Percentiles rank a stretch among this genome's conserved stretches.
These are phyloP conservation scores for Heterobasidion annosum DNA, from an alignment of 1,284 basidiomycete genomes.

Conservation along the genomic window DNA sequence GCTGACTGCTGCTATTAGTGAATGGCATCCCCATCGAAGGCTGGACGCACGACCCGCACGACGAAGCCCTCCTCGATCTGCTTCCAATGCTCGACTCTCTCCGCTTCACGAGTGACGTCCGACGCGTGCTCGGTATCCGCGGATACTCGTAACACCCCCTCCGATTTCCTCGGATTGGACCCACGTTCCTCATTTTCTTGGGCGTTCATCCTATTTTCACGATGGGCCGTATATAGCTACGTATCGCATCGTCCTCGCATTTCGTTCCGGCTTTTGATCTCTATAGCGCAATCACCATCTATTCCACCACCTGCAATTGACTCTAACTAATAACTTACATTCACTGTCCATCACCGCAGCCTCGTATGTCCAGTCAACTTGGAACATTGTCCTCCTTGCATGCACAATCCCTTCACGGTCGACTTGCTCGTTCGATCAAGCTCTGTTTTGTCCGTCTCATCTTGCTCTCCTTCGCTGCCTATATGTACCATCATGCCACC, in stretches of 20 bases:
- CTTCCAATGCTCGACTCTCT: slow-evolving; percentile 93
- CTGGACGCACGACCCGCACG: slow-evolving; percentile 95
- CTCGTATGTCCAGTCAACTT: not conserved
- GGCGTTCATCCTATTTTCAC: not conserved
- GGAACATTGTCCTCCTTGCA: not conserved
- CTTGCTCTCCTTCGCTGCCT: not conserved
- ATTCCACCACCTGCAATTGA: not conserved
- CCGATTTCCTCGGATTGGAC: not conserved
- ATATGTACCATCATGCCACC: not conserved
- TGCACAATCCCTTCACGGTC: not conserved
- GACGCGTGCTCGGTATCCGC: slow-evolving; percentile 84
- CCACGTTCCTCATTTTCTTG: not conserved
- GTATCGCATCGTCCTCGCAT: not conserved
- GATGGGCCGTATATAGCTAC: not conserved
- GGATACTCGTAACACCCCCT: slow-evolving; percentile 24
- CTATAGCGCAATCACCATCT: not conserved
- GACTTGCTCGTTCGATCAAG: not conserved
- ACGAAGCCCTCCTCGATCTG: slow-evolving; percentile 93
- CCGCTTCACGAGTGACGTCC: slow-evolving; percentile 92
- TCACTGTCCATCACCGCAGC: not conserved
- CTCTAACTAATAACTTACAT: not conserved
- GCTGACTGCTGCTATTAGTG: slow-evolving; percentile 29
- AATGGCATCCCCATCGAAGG: slow-evolving; percentile 99
- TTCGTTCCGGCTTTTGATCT: not conserved
- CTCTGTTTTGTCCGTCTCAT: not conserved